Conservation (phyloP, 176 grass and related monocot genomes). For the Dactylis glomerata region DNA sequence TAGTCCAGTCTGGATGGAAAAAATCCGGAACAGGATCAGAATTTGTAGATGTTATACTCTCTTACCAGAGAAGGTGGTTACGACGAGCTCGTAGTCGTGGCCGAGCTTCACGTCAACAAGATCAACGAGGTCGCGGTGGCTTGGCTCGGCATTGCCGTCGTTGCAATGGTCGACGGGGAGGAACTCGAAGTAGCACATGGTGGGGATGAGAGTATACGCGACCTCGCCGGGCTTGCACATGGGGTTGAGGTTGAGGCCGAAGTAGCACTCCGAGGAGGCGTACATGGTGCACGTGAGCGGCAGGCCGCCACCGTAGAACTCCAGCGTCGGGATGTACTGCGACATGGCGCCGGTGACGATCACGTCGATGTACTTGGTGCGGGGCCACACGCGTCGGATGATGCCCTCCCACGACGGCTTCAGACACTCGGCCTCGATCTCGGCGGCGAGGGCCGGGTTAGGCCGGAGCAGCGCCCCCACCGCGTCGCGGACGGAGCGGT, state of each 20-base stretch:
- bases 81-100: conserved; percentile 87
- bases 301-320: conserved; percentile 73
- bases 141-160: conserved; percentile 40
- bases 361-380: conserved; percentile 92
- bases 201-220: conserved; percentile 91
- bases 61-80: conserved; percentile 91
- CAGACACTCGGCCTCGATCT: conserved; percentile 65
- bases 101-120: conserved; percentile 83
- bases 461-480: conserved; percentile 59
- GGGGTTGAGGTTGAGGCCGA: conserved; percentile 88
- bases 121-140: conserved; percentile 66
- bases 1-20: neutral
- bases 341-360: conserved; percentile 97
- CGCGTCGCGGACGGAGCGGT: conserved; percentile 56
- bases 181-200: conserved; percentile 98
- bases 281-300: conserved; percentile 98
- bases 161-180: conserved; percentile 40
- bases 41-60: too few species aligned
- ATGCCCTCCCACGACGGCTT: conserved; percentile 77
- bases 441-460: conserved; percentile 49
- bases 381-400: conserved; percentile 81
- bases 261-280: conserved; percentile 91
- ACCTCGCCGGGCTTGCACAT: conserved; percentile 89
- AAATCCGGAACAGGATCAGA: neutral
- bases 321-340: conserved; percentile 94